Evolutionary conservation across 2,329 filamentous ascomycete species (phyloP).

Genomic region (Colletotrichum gloeosporioides): DNA sequence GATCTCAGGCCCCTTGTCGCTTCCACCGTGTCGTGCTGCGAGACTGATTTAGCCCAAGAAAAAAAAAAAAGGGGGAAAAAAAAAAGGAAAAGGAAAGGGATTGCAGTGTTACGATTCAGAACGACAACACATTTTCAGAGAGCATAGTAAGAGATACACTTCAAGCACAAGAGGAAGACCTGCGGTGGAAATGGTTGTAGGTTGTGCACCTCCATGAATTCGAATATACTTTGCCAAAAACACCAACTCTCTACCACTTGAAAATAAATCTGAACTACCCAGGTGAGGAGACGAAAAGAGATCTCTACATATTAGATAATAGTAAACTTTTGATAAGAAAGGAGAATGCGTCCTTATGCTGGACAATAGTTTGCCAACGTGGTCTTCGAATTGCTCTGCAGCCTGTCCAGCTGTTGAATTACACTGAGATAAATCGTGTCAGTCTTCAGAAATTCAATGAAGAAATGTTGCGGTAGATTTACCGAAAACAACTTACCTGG

Average conservation of each 20-base stretch:
- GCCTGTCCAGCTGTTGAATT: not conserved
- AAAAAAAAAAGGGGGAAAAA: too few species aligned
- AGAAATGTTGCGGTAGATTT: not conserved
- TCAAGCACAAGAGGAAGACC: not conserved
- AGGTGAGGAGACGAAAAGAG: not conserved
- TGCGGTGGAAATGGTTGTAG: not conserved
- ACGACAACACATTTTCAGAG: not conserved
- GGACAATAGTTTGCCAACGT: not conserved
- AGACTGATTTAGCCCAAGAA: not conserved
- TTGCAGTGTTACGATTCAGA: not conserved
- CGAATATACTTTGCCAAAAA: not conserved
- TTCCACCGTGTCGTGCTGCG: not conserved
- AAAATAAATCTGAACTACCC: not conserved
- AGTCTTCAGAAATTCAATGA: not conserved
- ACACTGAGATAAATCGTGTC: not conserved
- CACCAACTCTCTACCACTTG: not conserved
- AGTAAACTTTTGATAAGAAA: not conserved
- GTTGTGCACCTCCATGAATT: not conserved
- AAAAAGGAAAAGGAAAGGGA: fast-evolving
- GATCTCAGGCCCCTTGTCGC: not conserved
- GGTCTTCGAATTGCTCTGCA: not conserved
- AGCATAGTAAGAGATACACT: not conserved
- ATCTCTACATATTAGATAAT: fast-evolving
- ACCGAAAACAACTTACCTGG: not conserved
- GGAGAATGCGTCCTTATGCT: not conserved